Percentiles rank a stretch among this genome's conserved stretches.
These are phyloP conservation scores for Blastosporella zonata DNA, from an alignment of 1,284 basidiomycete species.

Conservation along the genomic window DNA sequence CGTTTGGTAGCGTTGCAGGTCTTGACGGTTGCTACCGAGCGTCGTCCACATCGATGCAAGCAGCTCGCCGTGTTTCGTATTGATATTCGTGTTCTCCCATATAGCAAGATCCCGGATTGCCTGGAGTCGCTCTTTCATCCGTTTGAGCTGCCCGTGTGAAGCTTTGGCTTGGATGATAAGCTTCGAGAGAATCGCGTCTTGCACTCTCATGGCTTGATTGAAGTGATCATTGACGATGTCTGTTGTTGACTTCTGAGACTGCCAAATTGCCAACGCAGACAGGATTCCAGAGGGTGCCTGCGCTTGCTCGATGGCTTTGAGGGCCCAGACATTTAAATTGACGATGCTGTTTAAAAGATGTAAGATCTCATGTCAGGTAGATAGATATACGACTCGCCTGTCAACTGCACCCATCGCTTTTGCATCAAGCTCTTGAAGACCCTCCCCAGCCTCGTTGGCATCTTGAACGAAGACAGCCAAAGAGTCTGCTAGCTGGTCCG, in stretches of 20 bases:
- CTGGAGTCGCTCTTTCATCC: slow-evolving; percentile 36
- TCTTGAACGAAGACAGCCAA: slow-evolving; percentile 35
- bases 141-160: slow-evolving; percentile 32
- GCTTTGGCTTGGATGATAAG: slow-evolving; percentile 38
- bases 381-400: slow-evolving; percentile 25
- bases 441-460: slow-evolving; percentile 33
- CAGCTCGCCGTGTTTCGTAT: slow-evolving; percentile 31
- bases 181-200: slow-evolving; percentile 32
- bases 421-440: slow-evolving; percentile 36
- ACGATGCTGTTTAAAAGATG: slow-evolving; percentile 6
- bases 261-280: slow-evolving; percentile 8
- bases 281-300: slow-evolving; percentile 23
- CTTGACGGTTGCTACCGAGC: slow-evolving; percentile 36
- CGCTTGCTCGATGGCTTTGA: slow-evolving; percentile 8
- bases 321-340: slow-evolving; percentile 13
- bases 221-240: slow-evolving; percentile 25
- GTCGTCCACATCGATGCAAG: slow-evolving; percentile 42
- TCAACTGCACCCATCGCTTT: slow-evolving; percentile 41
- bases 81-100: slow-evolving; percentile 35
- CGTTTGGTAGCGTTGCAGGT: slow-evolving; percentile 27
- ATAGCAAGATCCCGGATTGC: slow-evolving; percentile 35
- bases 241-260: slow-evolving; percentile 13
- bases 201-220: slow-evolving; percentile 34
- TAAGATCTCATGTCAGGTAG: background rate
- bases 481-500: slow-evolving; percentile 33